Evolutionary conservation across 352 stramenopile genomes (phyloP).

Genomic region (Peronosclerospora sorghi): DNA sequence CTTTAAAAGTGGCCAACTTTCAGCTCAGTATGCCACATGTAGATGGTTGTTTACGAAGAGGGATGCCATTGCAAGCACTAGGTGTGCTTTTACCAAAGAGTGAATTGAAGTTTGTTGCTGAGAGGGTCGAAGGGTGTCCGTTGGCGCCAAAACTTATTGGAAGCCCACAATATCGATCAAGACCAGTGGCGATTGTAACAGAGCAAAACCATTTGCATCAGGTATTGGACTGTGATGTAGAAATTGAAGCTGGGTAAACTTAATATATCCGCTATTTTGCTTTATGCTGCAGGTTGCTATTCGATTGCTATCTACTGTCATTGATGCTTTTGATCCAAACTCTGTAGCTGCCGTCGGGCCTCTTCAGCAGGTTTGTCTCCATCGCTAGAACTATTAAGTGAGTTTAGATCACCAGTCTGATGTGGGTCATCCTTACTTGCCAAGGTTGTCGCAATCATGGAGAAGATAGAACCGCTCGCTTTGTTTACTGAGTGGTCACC

Average conservation of each 20-base stretch:
- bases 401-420: not conserved
- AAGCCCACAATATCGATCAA: slow-evolving; percentile 53
- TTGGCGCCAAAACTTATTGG: slow-evolving; percentile 37
- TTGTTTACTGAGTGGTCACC: slow-evolving; percentile 78
- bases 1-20: slow-evolving; percentile 74
- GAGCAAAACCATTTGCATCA: slow-evolving; percentile 77
- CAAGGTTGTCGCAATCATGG: slow-evolving; percentile 53
- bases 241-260: not conserved
- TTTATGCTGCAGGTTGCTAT: slow-evolving; percentile 45
- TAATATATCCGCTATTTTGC: not conserved
- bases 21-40: slow-evolving; percentile 83
- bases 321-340: slow-evolving; percentile 46
- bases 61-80: slow-evolving; percentile 65
- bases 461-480: slow-evolving; percentile 45
- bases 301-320: slow-evolving; percentile 41
- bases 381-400: not conserved
- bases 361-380: slow-evolving; percentile 47
- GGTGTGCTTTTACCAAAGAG: slow-evolving; percentile 72
- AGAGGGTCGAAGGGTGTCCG: slow-evolving; percentile 69
- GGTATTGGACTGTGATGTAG: slow-evolving; percentile 15
- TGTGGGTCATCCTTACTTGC: not conserved
- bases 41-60: slow-evolving; percentile 66
- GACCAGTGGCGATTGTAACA: slow-evolving; percentile 31
- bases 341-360: slow-evolving; percentile 35
- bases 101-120: slow-evolving; percentile 78